phyloP scores from a whole-genome alignment of 1,284 basidiomycete species.

The Moniliophthora roreri region DNA sequence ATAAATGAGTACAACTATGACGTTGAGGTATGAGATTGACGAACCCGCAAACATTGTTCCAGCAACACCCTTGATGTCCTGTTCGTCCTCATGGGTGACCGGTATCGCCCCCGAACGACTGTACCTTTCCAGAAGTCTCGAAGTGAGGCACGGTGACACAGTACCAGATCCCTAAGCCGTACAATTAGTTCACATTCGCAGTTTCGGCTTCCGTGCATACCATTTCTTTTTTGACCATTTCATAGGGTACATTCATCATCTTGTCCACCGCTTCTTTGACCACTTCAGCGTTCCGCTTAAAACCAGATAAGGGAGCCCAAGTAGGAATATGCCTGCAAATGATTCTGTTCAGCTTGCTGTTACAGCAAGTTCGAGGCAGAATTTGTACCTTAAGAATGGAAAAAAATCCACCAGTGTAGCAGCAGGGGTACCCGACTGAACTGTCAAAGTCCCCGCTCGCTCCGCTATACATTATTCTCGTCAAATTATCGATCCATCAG shows the following conservation, averaged over 20 bases:
- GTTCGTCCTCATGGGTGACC: constrained; percentile 42
- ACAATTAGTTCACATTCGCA: neutral
- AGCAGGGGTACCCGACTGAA: constrained; percentile 50
- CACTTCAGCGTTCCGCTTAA: constrained; percentile 49
- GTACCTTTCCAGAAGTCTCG: constrained; percentile 45
- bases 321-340: constrained; percentile 44
- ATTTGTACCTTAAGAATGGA: constrained; percentile 42
- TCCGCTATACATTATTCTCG: constrained; percentile 36
- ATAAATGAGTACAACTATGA: neutral
- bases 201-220: constrained; percentile 26
- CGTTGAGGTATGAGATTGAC: constrained; percentile 1
- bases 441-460: constrained; percentile 44
- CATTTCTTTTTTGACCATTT: constrained; percentile 51
- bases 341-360: constrained; percentile 17
- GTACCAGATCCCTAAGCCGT: constrained; percentile 37
- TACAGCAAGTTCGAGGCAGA: neutral
- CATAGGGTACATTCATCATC: constrained; percentile 53
- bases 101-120: constrained; percentile 26
- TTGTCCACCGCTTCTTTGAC: constrained; percentile 40
- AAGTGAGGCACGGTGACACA: constrained; percentile 51
- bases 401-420: constrained; percentile 58
- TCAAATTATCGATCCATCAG: constrained; percentile 26
- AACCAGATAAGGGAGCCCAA: constrained; percentile 58
- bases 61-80: constrained; percentile 57
- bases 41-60: constrained; percentile 51